Evolutionary conservation across 23 red algal species (phyloP).

Genomic region (Gracilariopsis chorda): DNA sequence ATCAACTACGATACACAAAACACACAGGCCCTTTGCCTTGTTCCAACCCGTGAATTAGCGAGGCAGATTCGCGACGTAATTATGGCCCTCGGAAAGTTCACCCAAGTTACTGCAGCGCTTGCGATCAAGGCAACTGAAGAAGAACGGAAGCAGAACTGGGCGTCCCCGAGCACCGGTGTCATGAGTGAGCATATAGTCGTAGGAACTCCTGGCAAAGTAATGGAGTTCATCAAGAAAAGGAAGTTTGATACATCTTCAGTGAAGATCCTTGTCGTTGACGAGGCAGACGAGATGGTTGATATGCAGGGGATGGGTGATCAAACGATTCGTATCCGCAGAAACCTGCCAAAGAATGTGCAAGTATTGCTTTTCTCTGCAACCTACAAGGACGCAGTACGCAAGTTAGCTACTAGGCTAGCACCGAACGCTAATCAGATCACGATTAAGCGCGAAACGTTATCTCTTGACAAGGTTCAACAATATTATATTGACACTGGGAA

Average conservation of each 20-base stretch:
- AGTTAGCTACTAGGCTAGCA: slow-evolving; percentile 70
- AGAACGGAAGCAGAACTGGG: slow-evolving; percentile 42
- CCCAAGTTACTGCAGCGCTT: slow-evolving; percentile 40
- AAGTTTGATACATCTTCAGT: slow-evolving; percentile 53
- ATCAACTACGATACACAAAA: slow-evolving; percentile 41
- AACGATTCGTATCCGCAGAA: slow-evolving; percentile 86
- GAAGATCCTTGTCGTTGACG: slow-evolving; percentile 94
- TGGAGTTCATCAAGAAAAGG: slow-evolving; percentile 77
- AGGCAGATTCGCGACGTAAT: slow-evolving; percentile 90
- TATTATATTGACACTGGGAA: slow-evolving; percentile 83
- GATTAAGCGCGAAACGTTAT: slow-evolving; percentile 89
- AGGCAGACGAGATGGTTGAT: slow-evolving; percentile 97
- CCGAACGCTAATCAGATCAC: slow-evolving; percentile 90
- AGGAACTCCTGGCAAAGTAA: slow-evolving; percentile 91
- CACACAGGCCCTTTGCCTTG: slow-evolving; percentile 89
- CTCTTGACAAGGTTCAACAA: slow-evolving; percentile 84
- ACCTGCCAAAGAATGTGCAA: slow-evolving; percentile 68
- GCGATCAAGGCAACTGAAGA: slow-evolving; percentile 88
- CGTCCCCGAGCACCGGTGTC: background rate
- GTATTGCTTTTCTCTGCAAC: slow-evolving; percentile 94
- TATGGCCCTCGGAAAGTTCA: slow-evolving; percentile 81
- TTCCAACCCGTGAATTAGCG: slow-evolving; percentile 94
- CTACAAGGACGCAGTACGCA: slow-evolving; percentile 81
- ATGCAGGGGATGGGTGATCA: slow-evolving; percentile 96
- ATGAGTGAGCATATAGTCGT: slow-evolving; percentile 85